Conservation (phyloP, 352 stramenopile species). For the Phytophthora sansomeana region DNA sequence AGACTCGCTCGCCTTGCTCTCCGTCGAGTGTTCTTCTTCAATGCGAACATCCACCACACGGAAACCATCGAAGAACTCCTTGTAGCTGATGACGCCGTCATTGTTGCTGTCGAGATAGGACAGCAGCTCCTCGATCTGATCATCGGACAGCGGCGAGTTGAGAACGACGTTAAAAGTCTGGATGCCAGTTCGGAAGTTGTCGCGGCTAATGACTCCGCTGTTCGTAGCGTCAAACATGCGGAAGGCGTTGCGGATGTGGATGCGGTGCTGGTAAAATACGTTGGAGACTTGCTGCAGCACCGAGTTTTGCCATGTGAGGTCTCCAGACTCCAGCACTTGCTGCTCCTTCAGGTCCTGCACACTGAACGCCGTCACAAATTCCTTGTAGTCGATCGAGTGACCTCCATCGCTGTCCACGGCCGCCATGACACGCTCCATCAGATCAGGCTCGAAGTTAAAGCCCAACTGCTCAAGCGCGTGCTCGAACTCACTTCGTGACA, state of each 20-base stretch:
- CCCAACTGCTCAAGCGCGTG: slow-evolving; percentile 71
- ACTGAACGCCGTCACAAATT: slow-evolving; percentile 92
- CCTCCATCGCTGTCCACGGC: slow-evolving; percentile 91
- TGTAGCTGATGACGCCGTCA: slow-evolving; percentile 93
- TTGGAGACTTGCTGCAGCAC: slow-evolving; percentile 95
- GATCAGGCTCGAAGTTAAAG: slow-evolving; percentile 60
- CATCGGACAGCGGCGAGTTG: slow-evolving; percentile 90
- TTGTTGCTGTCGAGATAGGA: slow-evolving; percentile 90
- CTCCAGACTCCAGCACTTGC: slow-evolving; percentile 56
- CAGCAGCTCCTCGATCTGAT: slow-evolving; percentile 93
- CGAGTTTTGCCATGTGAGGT: slow-evolving; percentile 91
- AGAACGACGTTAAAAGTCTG: slow-evolving; percentile 90
- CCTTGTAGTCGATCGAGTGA: slow-evolving; percentile 92
- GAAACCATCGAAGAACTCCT: slow-evolving; percentile 95
- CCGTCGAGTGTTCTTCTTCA: slow-evolving; percentile 40
- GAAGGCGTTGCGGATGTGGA: slow-evolving; percentile 93
- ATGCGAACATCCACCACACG: slow-evolving; percentile 83
- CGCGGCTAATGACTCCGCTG: slow-evolving; percentile 74
- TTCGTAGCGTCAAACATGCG: slow-evolving; percentile 93
- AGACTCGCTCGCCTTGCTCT: slow-evolving; percentile 14
- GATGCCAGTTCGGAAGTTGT: slow-evolving; percentile 90
- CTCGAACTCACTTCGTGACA: slow-evolving; percentile 83
- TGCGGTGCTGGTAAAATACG: slow-evolving; percentile 94
- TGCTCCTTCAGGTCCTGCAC: slow-evolving; percentile 85
- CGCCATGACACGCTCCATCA: slow-evolving; percentile 82